Percentiles rank a stretch among this genome's conserved stretches.
These are phyloP conservation scores for Fistulifera pelliculosa DNA, from an alignment of 108 stramenopile species.

Conservation along the genomic window DNA sequence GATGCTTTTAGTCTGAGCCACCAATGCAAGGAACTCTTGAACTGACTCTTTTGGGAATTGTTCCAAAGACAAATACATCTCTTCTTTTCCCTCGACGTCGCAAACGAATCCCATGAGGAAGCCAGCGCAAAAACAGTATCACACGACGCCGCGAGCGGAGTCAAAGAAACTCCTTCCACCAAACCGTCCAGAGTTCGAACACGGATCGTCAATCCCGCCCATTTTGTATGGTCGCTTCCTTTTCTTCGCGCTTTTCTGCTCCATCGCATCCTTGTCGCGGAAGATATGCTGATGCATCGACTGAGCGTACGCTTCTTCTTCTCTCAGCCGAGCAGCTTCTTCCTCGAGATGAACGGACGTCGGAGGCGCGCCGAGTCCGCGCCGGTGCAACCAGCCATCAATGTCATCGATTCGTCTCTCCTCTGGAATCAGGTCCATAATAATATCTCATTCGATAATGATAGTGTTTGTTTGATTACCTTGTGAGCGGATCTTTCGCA, in stretches of 20 bases:
- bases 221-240: background rate
- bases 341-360: conserved; percentile 4
- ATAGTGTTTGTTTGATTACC: no score
- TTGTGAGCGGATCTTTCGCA: no score
- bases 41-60: background rate
- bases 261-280: background rate
- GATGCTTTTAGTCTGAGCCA: conserved; percentile 6
- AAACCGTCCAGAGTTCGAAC: background rate
- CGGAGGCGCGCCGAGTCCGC: conserved; percentile 13
- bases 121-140: conserved; percentile 17
- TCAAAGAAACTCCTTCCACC: conserved; percentile 4
- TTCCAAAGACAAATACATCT: background rate
- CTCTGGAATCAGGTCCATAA: conserved; percentile 1
- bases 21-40: conserved; percentile 8
- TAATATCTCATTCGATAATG: no score
- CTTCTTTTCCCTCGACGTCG: background rate
- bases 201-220: background rate
- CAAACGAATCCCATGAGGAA: conserved; percentile 3
- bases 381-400: conserved; percentile 20
- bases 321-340: background rate
- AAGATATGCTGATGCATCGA: conserved; percentile 16
- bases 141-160: conserved; percentile 5
- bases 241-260: background rate
- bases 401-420: conserved; percentile 13
- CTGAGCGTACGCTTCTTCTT: conserved; percentile 13